Evolutionary conservation across 192 early-diverging fungal species (phyloP).

Genomic region (Linderina pennispora): DNA sequence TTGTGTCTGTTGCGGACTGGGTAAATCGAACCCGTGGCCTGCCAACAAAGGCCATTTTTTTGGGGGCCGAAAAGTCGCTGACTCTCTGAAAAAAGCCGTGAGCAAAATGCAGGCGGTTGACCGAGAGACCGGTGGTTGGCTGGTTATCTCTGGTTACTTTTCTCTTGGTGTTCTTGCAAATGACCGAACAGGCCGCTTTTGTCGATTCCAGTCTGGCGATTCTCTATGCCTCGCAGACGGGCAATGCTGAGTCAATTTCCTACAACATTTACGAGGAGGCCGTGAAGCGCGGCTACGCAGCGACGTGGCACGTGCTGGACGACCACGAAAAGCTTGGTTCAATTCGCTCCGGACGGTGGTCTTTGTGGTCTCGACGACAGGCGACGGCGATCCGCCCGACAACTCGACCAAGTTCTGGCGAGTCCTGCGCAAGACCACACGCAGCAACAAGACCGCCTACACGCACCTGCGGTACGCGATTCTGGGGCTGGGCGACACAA

Average conservation of each 20-base stretch:
- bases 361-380: constrained; percentile 86
- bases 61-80: too few species aligned
- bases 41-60: too few species aligned
- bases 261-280: constrained; percentile 77
- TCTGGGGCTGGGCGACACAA: constrained; percentile 87
- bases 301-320: constrained; percentile 60
- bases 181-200: constrained; percentile 6
- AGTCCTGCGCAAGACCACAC: constrained; percentile 62
- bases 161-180: too few species aligned
- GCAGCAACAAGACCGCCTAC: constrained; percentile 3
- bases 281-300: constrained; percentile 59
- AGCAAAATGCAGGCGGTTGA: too few species aligned
- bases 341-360: constrained; percentile 41
- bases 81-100: too few species aligned
- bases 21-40: too few species aligned
- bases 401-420: constrained; percentile 90
- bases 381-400: constrained; percentile 95
- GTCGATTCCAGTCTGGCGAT: constrained; percentile 17
- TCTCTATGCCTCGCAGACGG: constrained; percentile 89
- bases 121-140: too few species aligned
- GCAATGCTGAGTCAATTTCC: constrained; percentile 91
- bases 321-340: constrained; percentile 61
- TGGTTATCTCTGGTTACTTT: too few species aligned
- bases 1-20: too few species aligned
- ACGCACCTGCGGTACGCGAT: constrained; percentile 33